These are phyloP conservation scores for Telopea speciosissima DNA, from an alignment of 177 flowering plant species.

Conservation along the genomic window DNA sequence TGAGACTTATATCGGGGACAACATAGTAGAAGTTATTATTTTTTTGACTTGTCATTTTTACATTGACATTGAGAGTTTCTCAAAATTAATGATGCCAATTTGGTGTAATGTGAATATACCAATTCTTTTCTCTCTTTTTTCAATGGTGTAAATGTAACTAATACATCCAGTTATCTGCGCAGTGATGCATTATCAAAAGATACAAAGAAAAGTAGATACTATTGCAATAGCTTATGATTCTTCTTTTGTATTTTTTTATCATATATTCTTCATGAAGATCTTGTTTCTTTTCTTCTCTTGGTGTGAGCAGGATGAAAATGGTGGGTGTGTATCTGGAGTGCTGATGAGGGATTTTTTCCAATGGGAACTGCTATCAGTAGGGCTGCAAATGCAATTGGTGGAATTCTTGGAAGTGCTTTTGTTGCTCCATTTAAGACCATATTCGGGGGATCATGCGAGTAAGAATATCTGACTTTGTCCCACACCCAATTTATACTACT, in stretches of 20 bases:
- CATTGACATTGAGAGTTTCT: too few species aligned
- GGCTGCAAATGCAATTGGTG: slow-evolving; percentile 42
- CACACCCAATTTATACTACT: not conserved
- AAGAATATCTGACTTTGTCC: slow-evolving; percentile 12
- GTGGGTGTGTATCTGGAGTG: not conserved
- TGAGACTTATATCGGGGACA: too few species aligned
- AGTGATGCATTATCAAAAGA: not conserved
- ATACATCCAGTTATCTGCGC: not conserved
- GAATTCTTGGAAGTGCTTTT: slow-evolving; percentile 35
- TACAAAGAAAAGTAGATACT: too few species aligned
- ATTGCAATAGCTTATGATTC: too few species aligned
- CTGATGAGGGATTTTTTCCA: slow-evolving; percentile 1
- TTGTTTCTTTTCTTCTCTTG: not conserved
- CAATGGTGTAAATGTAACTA: too few species aligned
- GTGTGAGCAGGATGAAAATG: not conserved
- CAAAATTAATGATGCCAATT: not conserved
- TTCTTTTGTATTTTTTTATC: not conserved
- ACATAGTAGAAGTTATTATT: too few species aligned
- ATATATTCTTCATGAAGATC: not conserved
- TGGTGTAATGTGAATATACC: not conserved
- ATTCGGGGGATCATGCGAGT: slow-evolving; percentile 58
- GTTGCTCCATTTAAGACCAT: slow-evolving; percentile 44
- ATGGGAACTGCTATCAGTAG: slow-evolving; percentile 50
- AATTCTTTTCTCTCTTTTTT: too few species aligned
- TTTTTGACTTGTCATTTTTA: too few species aligned